Conservation (phyloP, 306 rosid genomes). For the Prunus persica region DNA sequence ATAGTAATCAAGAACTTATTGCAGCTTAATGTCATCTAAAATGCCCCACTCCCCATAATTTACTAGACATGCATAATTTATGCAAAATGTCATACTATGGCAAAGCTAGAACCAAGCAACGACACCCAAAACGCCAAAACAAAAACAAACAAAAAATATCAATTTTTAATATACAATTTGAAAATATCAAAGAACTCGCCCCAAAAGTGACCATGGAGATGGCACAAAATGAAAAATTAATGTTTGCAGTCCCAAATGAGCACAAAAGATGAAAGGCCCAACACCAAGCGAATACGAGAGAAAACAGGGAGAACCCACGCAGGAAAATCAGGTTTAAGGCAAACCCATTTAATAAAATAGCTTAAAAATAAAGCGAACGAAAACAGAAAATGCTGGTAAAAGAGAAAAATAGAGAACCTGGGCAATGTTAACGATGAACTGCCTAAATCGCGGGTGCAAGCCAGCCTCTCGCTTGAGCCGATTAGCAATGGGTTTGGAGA, state of each 20-base stretch:
- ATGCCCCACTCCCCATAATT: no score
- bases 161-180: no score
- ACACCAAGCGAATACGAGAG: not conserved
- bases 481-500: conserved; percentile 44
- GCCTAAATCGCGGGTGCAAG: conserved; percentile 43
- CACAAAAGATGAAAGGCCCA: not conserved
- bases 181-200: no score
- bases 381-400: not conserved
- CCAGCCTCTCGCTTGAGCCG: conserved; percentile 51
- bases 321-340: not conserved
- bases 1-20: no score
- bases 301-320: not conserved
- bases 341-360: not conserved
- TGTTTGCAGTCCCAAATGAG: not conserved
- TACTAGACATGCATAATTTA: not conserved
- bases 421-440: conserved; percentile 36
- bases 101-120: not conserved
- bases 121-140: no score
- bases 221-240: no score
- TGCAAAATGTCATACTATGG: not conserved
- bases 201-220: not conserved
- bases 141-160: no score
- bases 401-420: conserved; percentile 28
- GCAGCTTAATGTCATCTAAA: no score
- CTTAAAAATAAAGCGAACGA: no score